Base-by-base conservation (phyloP, 2,329 filamentous ascomycete genomes). In the Alternaria alternata region DNA sequence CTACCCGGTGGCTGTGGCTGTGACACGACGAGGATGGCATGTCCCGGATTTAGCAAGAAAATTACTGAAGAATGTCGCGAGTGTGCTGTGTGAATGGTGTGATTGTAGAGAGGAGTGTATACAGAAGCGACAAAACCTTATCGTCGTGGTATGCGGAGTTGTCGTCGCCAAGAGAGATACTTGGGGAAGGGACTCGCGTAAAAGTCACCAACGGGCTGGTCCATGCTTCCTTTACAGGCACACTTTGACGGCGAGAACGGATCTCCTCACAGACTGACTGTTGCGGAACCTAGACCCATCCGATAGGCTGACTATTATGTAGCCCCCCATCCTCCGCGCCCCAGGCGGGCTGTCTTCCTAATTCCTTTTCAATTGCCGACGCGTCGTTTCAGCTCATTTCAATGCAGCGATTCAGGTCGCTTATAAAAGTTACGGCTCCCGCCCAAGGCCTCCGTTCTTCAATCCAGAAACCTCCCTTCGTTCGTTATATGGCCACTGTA, bases 401-500 rank as follows among this genome's bases (percentile, higher is more conserved):
- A 75, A 78, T 78, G 75, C 76, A 72, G 61, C 71, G 66, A 68
- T 57, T 74, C 51, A 69, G 65, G 62, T 64, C 71, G 62, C 67
- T 71, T 66, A 70, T 78, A 76, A 78, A 78, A 72, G 65, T 70
- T 65, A 62, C 64, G 47, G 62, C 68, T 60, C 69, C 71, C 71
- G 67, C 67, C 49, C 64, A 54, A 44, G 54, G 61, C 66, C 51
- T 63, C 51, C 60, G 66, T 49, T 54, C 51, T 57, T 62, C 57
- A 63, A 63, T 66, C 59, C 66, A 52, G 52, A 63, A 59, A 59
- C 51, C 67, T 48, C 39, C 49, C 30, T 57, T 57, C 44, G 47
- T 51, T 41, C 74, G 75, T 64, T 72, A 42, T 32, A 70, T 79
- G 75, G 75, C 77, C 59, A 72, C 77, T 42, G 59, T 78, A 60